Conservation (phyloP, 2,329 filamentous ascomycete genomes). For the Nannizzia gypsea region DNA sequence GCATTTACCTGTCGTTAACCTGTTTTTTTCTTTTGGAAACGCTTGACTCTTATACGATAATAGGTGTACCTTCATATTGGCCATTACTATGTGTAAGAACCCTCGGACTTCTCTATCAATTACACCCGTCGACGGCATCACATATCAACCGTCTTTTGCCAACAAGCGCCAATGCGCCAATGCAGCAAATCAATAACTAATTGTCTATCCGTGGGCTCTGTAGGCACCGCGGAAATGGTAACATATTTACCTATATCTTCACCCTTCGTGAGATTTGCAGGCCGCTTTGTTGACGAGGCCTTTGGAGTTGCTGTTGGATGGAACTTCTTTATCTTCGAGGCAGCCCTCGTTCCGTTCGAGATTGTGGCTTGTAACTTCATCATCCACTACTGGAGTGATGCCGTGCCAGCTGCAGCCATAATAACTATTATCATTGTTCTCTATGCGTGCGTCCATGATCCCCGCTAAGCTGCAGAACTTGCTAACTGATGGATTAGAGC, state of each 20-base stretch:
- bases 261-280: conserved; percentile 37
- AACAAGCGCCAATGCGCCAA: background rate
- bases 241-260: conserved; percentile 39
- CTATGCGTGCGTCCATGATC: conserved; percentile 28
- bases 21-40: background rate
- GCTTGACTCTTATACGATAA: conserved; percentile 24
- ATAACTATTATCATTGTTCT: conserved; percentile 36
- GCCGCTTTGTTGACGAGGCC: conserved; percentile 39
- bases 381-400: conserved; percentile 39
- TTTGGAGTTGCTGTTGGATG: conserved; percentile 38
- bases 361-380: conserved; percentile 41
- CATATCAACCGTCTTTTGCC: conserved; percentile 4
- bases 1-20: background rate
- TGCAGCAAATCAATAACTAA: background rate
- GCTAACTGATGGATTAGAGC: conserved; percentile 21
- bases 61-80: conserved; percentile 36
- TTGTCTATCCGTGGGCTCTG: background rate
- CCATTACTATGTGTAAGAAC: conserved; percentile 34
- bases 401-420: conserved; percentile 36
- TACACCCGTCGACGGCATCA: background rate
- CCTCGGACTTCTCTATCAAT: conserved; percentile 6
- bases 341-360: conserved; percentile 41
- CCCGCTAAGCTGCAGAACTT: background rate
- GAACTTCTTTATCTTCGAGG: conserved; percentile 44
- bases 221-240: conserved; percentile 40